These are phyloP conservation scores for Eucalyptus virginea DNA, from an alignment of 345 rosid species.

Conservation along the genomic window DNA sequence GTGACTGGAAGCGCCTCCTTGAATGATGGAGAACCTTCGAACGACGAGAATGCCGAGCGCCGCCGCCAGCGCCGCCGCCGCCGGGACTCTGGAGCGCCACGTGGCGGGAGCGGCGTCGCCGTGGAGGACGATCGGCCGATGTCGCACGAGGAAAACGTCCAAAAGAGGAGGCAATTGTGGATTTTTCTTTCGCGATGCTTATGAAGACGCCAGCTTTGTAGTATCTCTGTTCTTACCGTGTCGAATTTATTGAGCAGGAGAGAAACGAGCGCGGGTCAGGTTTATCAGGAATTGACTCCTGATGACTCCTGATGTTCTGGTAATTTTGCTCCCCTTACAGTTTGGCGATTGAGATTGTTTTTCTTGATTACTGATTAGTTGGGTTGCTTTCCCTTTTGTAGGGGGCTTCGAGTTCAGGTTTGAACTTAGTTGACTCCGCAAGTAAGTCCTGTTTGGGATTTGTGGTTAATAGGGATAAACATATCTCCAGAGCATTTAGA, in stretches of 20 bases:
- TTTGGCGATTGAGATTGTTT: neutral
- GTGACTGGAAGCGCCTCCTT: slow-evolving; percentile 35
- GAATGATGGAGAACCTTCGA: slow-evolving; percentile 2
- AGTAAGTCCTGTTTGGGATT: slow-evolving; percentile 19
- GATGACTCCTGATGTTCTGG: slow-evolving; percentile 55
- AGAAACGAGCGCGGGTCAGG: neutral
- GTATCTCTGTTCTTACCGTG: neutral
- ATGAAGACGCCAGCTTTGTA: neutral
- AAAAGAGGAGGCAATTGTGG: slow-evolving; percentile 24
- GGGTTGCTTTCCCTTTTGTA: slow-evolving; percentile 1
- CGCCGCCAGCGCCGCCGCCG: slow-evolving; percentile 18
- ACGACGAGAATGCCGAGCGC: neutral
- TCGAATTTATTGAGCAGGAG: neutral
- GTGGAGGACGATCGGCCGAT: slow-evolving; percentile 28
- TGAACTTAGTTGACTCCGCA: slow-evolving; percentile 36
- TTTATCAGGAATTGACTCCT: slow-evolving; percentile 18
- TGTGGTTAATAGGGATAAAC: too few species aligned
- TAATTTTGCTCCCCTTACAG: neutral
- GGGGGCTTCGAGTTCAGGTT: slow-evolving; percentile 19
- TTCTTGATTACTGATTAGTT: neutral
- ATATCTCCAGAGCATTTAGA: too few species aligned
- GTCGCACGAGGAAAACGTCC: slow-evolving; percentile 49
- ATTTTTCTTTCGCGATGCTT: neutral
- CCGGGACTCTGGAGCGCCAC: neutral
- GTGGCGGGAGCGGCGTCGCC: neutral